These are phyloP conservation scores for Rhodotorula sp. DNA, from an alignment of 1,284 basidiomycete genomes.

Conservation along the genomic window DNA sequence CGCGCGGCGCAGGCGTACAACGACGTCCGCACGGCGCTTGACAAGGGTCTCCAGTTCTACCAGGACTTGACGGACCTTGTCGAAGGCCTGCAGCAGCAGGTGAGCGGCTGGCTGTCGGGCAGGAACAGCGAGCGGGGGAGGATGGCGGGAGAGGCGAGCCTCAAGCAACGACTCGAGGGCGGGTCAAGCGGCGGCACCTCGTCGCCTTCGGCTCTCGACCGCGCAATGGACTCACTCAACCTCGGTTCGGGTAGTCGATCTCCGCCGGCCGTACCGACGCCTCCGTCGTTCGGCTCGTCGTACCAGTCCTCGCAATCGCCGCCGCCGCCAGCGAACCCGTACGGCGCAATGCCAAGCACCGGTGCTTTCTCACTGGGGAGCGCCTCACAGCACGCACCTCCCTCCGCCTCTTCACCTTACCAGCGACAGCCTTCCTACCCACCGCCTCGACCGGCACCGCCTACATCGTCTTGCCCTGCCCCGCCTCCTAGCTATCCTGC, in stretches of 20 bases:
- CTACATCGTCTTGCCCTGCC: constrained; percentile 21
- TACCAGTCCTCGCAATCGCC: constrained; percentile 5
- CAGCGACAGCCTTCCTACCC: constrained; percentile 3
- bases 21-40: constrained; percentile 80
- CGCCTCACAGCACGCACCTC: constrained; percentile 1
- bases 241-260: constrained; percentile 29
- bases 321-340: constrained; percentile 8
- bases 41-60: constrained; percentile 88
- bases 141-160: constrained; percentile 68
- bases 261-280: constrained; percentile 1
- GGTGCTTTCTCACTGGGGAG: constrained; percentile 20
- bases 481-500: constrained; percentile 37
- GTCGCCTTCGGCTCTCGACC: constrained; percentile 17
- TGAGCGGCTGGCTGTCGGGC: constrained; percentile 62
- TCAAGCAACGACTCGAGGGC: constrained; percentile 61
- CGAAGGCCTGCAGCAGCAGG: constrained; percentile 61
- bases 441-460: constrained; percentile 50
- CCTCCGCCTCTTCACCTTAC: not conserved
- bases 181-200: constrained; percentile 19
- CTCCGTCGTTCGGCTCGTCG: constrained; percentile 10
- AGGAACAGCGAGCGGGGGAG: constrained; percentile 71
- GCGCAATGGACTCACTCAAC: constrained; percentile 45
- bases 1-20: constrained; percentile 76
- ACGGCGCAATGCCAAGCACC: constrained; percentile 16
- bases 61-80: constrained; percentile 71